Evolutionary conservation across 140 eudicot species (phyloP), one percentile per base, ranked within the genome.

Genomic region (Senecio squalidus): DNA sequence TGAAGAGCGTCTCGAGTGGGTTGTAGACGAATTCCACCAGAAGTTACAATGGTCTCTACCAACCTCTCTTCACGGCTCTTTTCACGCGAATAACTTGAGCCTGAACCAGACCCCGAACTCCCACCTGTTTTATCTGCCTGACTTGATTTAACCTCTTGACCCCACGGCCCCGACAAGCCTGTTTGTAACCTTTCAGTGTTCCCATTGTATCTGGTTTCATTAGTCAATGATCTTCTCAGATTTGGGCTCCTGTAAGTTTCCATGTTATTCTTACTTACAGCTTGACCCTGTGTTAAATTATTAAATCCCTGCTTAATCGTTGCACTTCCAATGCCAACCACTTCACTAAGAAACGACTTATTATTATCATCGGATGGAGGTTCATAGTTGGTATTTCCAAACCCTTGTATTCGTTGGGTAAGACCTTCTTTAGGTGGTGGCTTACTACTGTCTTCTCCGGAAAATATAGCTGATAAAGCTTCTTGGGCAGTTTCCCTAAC

Each of bases 1-100:
- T 91, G 88, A 67, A 91, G 82, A 46, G 88, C 88, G 76, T 91
- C 96, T 50, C 96, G 89, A 14, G 98, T 83, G 13, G 98, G 96
- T 62, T 86, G 98, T 38, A 86, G 60, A 58, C 96, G 91, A 20
- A 91, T 86, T 27, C 94, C 98, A 41, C 96, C 86, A 70, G 94
- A 53, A 43, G 94, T 86, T 18, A 86, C 96, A 55, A 91, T 81
- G 27, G 96, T 86, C 74, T 86, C 94, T 47, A 86, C 39, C 58
- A 91, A 74, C 73, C 89, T 81, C 80, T 81, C 94, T 57, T 91
- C 96, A 34, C 86, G 92, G 52, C 84, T 83, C 81, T 86, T 81
- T 49, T 66, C 75, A 60, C 55, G 73, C 4, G 69, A 43, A 60
- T 69, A 67, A 62, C 85, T 76, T 22, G 91, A 72, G 40, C 62